These are phyloP conservation scores for Microsporum audouinii DNA, from an alignment of 2,329 filamentous ascomycete genomes.

Conservation along the genomic window DNA sequence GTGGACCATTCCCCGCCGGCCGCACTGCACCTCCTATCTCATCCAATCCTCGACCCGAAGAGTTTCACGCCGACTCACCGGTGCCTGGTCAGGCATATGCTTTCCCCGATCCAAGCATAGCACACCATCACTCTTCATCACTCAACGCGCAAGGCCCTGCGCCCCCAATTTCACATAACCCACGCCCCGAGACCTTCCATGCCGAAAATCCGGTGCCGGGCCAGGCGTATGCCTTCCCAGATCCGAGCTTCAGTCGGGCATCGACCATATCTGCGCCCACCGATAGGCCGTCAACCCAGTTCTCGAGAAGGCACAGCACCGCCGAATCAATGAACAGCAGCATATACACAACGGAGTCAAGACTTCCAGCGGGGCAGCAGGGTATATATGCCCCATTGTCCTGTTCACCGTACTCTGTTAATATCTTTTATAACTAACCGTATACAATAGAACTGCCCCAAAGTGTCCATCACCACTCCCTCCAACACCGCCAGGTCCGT, in stretches of 20 bases:
- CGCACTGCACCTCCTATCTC: slow-evolving; percentile 40
- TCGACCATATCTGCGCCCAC: slow-evolving; percentile 28
- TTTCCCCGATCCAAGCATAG: slow-evolving; percentile 39
- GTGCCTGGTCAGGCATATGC: slow-evolving; percentile 41
- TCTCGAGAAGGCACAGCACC: slow-evolving; percentile 37
- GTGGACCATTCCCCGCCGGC: slow-evolving; percentile 30
- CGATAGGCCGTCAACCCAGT: slow-evolving; percentile 23
- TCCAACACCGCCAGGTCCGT: slow-evolving; percentile 40
- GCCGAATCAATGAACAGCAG: slow-evolving; percentile 39
- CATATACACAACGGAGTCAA: slow-evolving; percentile 39
- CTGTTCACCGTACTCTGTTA: too few relatives aligned
- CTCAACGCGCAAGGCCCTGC: slow-evolving; percentile 18
- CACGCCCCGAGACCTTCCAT: slow-evolving; percentile 40
- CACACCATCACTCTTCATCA: neutral
- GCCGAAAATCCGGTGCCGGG: slow-evolving; percentile 40
- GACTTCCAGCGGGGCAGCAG: slow-evolving; percentile 38
- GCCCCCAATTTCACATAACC: slow-evolving; percentile 39
- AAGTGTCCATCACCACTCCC: slow-evolving; percentile 37
- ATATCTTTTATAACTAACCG: too few relatives aligned
- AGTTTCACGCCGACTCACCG: slow-evolving; percentile 40
- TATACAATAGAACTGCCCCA: slow-evolving; percentile 31
- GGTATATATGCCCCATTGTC: slow-evolving; percentile 25
- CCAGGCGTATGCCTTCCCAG: slow-evolving; percentile 42
- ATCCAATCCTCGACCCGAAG: slow-evolving; percentile 39
- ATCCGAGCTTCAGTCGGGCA: slow-evolving; percentile 24